Evolutionary conservation across 305 asterid genomes (phyloP), one percentile per base, ranked within the genome.

Genomic region (Stenogyne calaminthoides): DNA sequence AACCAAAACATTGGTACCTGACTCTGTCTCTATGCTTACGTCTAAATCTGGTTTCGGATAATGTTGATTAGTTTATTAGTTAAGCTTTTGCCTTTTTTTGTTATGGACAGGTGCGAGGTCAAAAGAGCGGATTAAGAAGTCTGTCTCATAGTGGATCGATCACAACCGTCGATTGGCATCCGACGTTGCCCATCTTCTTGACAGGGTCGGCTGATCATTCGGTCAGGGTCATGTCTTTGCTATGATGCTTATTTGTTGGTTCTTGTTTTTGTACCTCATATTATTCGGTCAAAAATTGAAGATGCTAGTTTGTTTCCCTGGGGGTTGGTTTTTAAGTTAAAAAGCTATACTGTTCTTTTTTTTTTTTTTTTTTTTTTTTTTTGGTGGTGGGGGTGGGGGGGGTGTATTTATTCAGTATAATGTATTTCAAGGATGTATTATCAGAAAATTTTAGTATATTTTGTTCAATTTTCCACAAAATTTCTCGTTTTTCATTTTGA

Each of bases 81-180:
- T 64, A 29, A 57, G 18, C 51, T 61, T 39, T 37, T 14, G 37
- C 7, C 7, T 61, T 51, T n/a, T 40, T 64, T 67, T 77, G 29
- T 27, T 73, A 46, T 54, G n/a, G n/a, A n/a, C 86, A 92, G 97
- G 94, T 92, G 39, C 85, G 85, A 78, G 94, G 86, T 69, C 71
- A 64, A 76, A 81, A 46, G 76, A 80, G 68, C 65, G 96, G 96
- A 56, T 81, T 87, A 91, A 84, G 83, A 87, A 90, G 79, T 64
- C 91, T 88, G 42, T 77, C 93, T 74, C 99, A 95, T 57, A 77
- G 74, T 67, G 96, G 85, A 67, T 64, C 90, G 15, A 83, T 95
- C 83, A 92, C 98, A 52, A 91, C 98, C 3, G 96, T 92, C 32
- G 97, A 92, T 81, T 92, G 99, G 99, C 99, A 95, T 84, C 99